These are phyloP conservation scores for Yamadazyma diospyri DNA, from an alignment of 1,139 yeast genomes.

Conservation along the genomic window DNA sequence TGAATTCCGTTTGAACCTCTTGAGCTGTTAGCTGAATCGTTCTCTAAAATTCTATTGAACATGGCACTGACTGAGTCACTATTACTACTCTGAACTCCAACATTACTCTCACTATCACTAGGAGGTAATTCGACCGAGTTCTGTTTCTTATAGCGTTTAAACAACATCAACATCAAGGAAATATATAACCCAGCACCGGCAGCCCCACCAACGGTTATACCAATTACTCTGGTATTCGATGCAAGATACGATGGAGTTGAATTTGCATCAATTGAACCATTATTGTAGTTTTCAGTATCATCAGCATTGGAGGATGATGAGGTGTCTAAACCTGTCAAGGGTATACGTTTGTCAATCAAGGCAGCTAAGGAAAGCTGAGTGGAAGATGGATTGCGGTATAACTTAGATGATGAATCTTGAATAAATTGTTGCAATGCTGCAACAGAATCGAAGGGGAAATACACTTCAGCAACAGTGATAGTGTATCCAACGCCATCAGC, in stretches of 20 bases:
- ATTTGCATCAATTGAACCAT: conserved; percentile 43
- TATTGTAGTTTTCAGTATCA: conserved; percentile 36
- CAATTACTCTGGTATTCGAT: conserved; percentile 47
- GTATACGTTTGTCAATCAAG: conserved; percentile 62
- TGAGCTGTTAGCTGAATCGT: conserved; percentile 7
- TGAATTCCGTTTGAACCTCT: conserved; percentile 18
- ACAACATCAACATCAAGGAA: conserved; percentile 45
- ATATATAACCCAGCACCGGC: conserved; percentile 61
- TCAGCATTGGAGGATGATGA: conserved; percentile 18
- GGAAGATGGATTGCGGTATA: conserved; percentile 49
- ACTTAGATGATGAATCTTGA: conserved; percentile 37
- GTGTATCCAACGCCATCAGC: conserved; percentile 51
- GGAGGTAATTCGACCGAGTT: conserved; percentile 39
- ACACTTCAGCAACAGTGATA: conserved; percentile 74
- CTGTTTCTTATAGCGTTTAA: conserved; percentile 37
- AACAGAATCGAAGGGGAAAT: conserved; percentile 55
- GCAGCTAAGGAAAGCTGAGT: conserved; percentile 48
- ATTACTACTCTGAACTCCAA: conserved; percentile 21
- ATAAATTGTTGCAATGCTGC: conserved; percentile 42
- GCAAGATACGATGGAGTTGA: conserved; percentile 14
- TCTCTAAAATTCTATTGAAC: conserved; percentile 28
- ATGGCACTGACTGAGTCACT: conserved; percentile 23
- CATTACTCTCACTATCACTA: conserved; percentile 39
- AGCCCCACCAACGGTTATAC: conserved; percentile 65
- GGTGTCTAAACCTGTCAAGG: conserved; percentile 49